Evolutionary conservation across 2,329 filamentous ascomycete species (phyloP), one percentile per base, ranked within the genome.

Genomic region (Xylariales sp.): DNA sequence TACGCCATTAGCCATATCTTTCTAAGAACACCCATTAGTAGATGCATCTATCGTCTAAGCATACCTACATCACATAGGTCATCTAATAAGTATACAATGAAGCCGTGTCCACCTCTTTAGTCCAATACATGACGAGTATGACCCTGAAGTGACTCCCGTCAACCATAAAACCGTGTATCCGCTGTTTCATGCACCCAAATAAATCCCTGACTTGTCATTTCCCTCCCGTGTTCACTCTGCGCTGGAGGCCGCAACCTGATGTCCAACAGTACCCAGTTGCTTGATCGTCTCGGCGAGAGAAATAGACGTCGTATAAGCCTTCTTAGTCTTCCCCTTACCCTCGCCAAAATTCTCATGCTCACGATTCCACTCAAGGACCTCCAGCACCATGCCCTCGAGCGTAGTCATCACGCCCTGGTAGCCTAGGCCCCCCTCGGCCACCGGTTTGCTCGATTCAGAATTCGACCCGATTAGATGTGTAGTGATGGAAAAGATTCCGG

Each of bases 311-410:
- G 76, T 80, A 64, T 81, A 82, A 1, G 72, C 72, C 64, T 76
- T 76, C 32, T 50, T 66, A 5, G 49, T 58, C 59, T 63, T 69
- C 12, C 45, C 66, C 32, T 59, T 53, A 39, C 23, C 55, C 46
- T 64, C 57, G 18, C 16, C 57, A 5, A 48, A 36, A 41, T 53
- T 39, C 56, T 8, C 72, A 53, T 82, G 81, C 64, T 81, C 80
- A 1, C 66, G 69, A 66, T 83, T 83, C 81, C 81, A 83, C 46
- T 82, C 81, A 0, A 83, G 68, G 0, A 83, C 70, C 71, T 83
- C 76, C 57, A 78, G 73, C n/a, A 74, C 71, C 74, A 83, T 78
- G 1, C 81, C 81, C 30, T 83, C 80, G 0, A 81, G 73, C 10
- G 81, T 83, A 0, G 77, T 81, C 9, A 81, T 8, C 1, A 81